A percentile compares a stretch with the other conserved stretches of the same genome.
Conservation (phyloP, 768 basidiomycete species). For the Albatrellus ellisii region DNA sequence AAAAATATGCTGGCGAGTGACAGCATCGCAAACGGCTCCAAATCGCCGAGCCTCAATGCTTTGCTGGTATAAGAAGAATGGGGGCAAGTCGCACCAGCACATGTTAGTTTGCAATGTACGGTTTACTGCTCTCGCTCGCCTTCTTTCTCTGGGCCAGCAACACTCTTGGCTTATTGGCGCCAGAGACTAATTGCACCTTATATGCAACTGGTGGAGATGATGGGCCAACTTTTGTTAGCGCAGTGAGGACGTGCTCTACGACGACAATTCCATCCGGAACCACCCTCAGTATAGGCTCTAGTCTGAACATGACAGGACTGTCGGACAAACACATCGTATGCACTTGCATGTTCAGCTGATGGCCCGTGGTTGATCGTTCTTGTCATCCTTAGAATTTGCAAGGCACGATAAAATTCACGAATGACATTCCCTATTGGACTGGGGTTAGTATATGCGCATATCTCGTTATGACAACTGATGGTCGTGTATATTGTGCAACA, state of each 20-base stretch:
- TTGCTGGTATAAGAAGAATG: too few species aligned
- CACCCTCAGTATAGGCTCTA: constrained; percentile 36
- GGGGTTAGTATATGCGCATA: constrained; percentile 20
- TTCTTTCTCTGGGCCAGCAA: too few species aligned
- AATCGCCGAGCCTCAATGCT: too few species aligned
- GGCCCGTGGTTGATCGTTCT: not conserved
- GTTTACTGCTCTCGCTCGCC: not conserved
- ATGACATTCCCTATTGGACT: constrained; percentile 40
- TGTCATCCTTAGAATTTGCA: constrained; percentile 25
- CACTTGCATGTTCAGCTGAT: not conserved
- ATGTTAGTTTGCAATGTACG: too few species aligned
- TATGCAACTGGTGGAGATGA: constrained; percentile 34
- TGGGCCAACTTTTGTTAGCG: constrained; percentile 31
- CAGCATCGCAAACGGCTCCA: too few species aligned
- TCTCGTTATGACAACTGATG: not conserved
- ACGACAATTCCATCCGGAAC: constrained; percentile 31
- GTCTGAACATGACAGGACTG: constrained; percentile 41
- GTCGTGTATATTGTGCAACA: constrained; percentile 9
- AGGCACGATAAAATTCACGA: constrained; percentile 38
- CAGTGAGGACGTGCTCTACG: constrained; percentile 26
- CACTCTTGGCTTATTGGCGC: too few species aligned
- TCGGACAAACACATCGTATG: constrained; percentile 36
- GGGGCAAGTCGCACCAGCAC: too few species aligned
- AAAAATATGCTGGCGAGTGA: too few species aligned
- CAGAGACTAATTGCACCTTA: not conserved